Conservation (phyloP, 345 rosid genomes). For the Arabidopsis thaliana region DNA sequence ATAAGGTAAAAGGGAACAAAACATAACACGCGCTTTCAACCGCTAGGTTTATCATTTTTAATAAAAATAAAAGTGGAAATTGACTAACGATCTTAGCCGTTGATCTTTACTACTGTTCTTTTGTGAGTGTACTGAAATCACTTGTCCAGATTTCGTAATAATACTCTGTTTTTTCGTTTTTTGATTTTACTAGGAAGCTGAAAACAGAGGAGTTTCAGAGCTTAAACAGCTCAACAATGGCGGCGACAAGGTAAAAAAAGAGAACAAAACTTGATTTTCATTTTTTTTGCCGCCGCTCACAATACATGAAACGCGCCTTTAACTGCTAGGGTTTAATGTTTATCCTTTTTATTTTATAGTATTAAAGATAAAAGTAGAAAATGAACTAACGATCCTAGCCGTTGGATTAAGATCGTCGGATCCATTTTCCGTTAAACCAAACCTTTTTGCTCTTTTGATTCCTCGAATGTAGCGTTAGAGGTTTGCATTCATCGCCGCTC, state of each 20-base stretch:
- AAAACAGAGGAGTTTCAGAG: constrained; percentile 60
- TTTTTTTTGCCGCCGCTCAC: constrained; percentile 32
- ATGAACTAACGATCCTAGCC: constrained; percentile 26
- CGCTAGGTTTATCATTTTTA: constrained; percentile 22
- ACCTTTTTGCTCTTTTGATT: constrained; percentile 22
- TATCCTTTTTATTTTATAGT: not conserved
- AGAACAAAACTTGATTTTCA: not conserved
- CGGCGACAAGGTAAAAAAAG: constrained; percentile 58
- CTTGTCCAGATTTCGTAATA: constrained; percentile 4
- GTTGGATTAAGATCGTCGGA: constrained; percentile 53
- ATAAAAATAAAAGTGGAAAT: not conserved
- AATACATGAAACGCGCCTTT: constrained; percentile 35
- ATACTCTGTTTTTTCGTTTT: not conserved
- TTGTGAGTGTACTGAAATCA: not conserved
- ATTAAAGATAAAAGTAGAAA: not conserved
- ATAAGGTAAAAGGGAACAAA: constrained; percentile 49
- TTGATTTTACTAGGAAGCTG: constrained; percentile 48
- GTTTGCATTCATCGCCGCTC: constrained; percentile 25
- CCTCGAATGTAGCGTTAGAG: constrained; percentile 6
- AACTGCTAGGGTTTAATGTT: constrained; percentile 45
- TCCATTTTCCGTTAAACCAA: constrained; percentile 58
- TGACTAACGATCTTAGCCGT: constrained; percentile 33
- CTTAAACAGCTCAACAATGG: constrained; percentile 73
- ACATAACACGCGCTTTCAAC: constrained; percentile 40
- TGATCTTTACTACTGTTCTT: not conserved